These are phyloP conservation scores for Blastomyces silverae DNA, from an alignment of 2,329 filamentous ascomycete species.

Conservation along the genomic window DNA sequence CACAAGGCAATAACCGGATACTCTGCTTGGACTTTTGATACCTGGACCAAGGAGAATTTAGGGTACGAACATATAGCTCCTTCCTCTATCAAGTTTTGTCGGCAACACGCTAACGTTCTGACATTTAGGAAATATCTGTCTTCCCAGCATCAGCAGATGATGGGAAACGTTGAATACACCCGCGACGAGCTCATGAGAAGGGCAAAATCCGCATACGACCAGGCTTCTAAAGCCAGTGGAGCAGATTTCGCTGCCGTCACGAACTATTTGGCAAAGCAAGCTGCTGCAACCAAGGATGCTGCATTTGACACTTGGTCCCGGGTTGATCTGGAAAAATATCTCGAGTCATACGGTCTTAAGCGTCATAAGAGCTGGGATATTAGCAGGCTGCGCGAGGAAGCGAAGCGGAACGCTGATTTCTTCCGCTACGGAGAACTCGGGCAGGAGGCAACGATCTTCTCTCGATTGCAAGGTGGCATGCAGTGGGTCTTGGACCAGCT, in stretches of 20 bases:
- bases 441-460: slow-evolving; percentile 59
- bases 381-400: slow-evolving; percentile 64
- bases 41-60: slow-evolving; percentile 64
- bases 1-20: slow-evolving; percentile 63
- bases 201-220: slow-evolving; percentile 42
- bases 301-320: slow-evolving; percentile 67
- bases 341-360: slow-evolving; percentile 69
- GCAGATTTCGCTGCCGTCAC: slow-evolving; percentile 57
- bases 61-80: slow-evolving; percentile 38
- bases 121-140: slow-evolving; percentile 43
- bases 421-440: slow-evolving; percentile 66
- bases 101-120: slow-evolving; percentile 47
- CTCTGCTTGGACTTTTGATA: slow-evolving; percentile 73
- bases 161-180: slow-evolving; percentile 57
- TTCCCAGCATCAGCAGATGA: slow-evolving; percentile 47
- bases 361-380: slow-evolving; percentile 60
- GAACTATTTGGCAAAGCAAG: slow-evolving; percentile 56
- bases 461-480: slow-evolving; percentile 49
- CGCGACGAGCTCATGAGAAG: slow-evolving; percentile 66
- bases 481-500: slow-evolving; percentile 47
- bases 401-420: slow-evolving; percentile 66
- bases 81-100: slow-evolving; percentile 30
- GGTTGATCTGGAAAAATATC: slow-evolving; percentile 67
- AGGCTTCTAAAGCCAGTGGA: slow-evolving; percentile 44
- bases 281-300: slow-evolving; percentile 59